Evolutionary conservation across 768 basidiomycete genomes (phyloP).

Genomic region (Psilocybe cubensis): DNA sequence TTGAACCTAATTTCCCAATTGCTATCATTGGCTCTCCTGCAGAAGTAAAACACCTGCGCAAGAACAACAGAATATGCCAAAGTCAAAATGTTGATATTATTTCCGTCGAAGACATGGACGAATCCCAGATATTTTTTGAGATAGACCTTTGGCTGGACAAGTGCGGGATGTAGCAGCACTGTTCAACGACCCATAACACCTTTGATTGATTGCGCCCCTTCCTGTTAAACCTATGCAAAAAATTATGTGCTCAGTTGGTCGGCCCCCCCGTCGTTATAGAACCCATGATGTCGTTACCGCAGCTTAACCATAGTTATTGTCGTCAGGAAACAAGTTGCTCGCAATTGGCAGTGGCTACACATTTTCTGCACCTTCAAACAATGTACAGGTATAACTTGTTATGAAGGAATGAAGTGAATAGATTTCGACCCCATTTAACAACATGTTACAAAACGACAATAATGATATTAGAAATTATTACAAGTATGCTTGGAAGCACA

Average conservation of each 20-base stretch:
- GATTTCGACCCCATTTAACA: neutral
- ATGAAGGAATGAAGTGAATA: neutral
- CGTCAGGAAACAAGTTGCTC: too few relatives aligned
- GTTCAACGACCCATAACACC: neutral
- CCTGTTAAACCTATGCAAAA: neutral
- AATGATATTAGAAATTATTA: slow-evolving; percentile 1
- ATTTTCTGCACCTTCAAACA: too few relatives aligned
- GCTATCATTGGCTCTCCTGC: slow-evolving; percentile 46
- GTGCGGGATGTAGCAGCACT: slow-evolving; percentile 45
- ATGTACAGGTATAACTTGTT: too few relatives aligned
- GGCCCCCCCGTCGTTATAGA: too few relatives aligned
- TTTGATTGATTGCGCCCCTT: too few relatives aligned
- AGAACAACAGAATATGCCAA: slow-evolving; percentile 43
- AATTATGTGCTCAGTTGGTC: too few relatives aligned
- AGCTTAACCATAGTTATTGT: too few relatives aligned
- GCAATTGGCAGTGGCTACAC: too few relatives aligned
- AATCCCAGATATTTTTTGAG: slow-evolving; percentile 39
- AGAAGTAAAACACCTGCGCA: slow-evolving; percentile 36
- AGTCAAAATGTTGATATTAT: slow-evolving; percentile 40
- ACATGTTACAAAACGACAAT: neutral
- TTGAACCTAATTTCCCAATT: slow-evolving; percentile 65
- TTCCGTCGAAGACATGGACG: slow-evolving; percentile 36
- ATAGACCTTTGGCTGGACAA: slow-evolving; percentile 61
- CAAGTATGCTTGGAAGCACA: neutral
- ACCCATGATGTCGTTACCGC: too few relatives aligned